A percentile compares a stretch with the other conserved stretches of the same genome.
Conservation (phyloP, 2,329 filamentous ascomycete species). For the Penicillium sp. region DNA sequence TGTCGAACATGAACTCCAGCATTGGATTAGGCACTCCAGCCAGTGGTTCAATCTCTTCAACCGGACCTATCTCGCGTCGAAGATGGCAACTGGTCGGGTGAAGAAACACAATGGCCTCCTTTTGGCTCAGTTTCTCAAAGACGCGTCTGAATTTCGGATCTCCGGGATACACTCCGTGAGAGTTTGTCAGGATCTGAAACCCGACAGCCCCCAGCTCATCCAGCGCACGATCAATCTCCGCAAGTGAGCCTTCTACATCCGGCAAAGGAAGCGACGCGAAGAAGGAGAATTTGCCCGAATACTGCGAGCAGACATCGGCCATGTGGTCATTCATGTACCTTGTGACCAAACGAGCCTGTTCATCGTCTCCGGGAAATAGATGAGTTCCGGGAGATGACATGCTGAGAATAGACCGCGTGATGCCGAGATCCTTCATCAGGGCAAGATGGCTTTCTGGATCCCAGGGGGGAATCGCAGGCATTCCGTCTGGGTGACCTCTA, state of each 20-base stretch:
- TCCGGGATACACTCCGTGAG: conserved; percentile 49
- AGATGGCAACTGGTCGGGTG: conserved; percentile 44
- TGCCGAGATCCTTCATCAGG: conserved; percentile 47
- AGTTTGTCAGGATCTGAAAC: conserved; percentile 49
- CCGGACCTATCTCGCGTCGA: not conserved
- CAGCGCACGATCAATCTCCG: conserved; percentile 44
- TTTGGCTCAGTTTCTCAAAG: conserved; percentile 44
- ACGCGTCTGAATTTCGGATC: conserved; percentile 42
- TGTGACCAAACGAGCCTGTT: conserved; percentile 33
- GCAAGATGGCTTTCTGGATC: conserved; percentile 41
- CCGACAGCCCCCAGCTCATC: conserved; percentile 46
- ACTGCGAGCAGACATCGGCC: conserved; percentile 20
- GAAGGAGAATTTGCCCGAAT: conserved; percentile 42
- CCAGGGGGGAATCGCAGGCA: conserved; percentile 32
- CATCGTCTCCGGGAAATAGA: conserved; percentile 37
- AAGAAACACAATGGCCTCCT: conserved; percentile 48
- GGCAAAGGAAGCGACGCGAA: conserved; percentile 52
- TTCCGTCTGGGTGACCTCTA: no score
- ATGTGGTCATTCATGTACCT: conserved; percentile 31
- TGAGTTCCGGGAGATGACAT: conserved; percentile 51
- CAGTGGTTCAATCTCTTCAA: conserved; percentile 11
- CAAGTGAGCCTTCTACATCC: conserved; percentile 42
- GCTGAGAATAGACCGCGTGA: conserved; percentile 50
- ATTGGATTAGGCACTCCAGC: conserved; percentile 17
- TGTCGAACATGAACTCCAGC: conserved; percentile 27